A percentile compares a stretch with the other conserved stretches of the same genome.
phyloP scores from a whole-genome alignment of 2,329 filamentous ascomycete genomes.

The Pseudodiploospora longispora region DNA sequence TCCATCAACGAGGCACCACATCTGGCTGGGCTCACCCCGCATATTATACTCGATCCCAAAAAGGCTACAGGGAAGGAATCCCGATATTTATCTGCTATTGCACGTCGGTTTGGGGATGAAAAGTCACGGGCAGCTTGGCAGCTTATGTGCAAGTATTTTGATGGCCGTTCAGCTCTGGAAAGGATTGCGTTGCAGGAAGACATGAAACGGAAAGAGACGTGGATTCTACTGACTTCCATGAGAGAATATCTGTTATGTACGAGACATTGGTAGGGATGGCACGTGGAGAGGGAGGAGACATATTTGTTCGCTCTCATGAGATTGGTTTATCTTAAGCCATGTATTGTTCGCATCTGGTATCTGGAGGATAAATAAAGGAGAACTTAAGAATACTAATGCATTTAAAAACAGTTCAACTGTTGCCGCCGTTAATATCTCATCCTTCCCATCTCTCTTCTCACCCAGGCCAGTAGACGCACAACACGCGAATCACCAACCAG shows the following conservation, averaged over 20 bases:
- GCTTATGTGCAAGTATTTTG: conserved; percentile 74
- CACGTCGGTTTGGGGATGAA: conserved; percentile 43
- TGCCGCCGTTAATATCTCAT: no score
- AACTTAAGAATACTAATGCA: background rate
- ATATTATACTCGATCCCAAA: conserved; percentile 70
- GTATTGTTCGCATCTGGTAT: conserved; percentile 10
- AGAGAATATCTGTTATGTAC: conserved; percentile 60
- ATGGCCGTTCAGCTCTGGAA: conserved; percentile 78
- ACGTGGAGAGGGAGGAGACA: background rate
- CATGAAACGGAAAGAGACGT: conserved; percentile 76
- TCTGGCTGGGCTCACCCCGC: conserved; percentile 49
- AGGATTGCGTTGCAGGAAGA: conserved; percentile 79
- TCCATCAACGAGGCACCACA: conserved; percentile 50
- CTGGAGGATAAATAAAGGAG: conserved; percentile 2
- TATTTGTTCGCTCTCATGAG: background rate
- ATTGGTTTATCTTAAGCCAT: conserved; percentile 1
- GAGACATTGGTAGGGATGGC: conserved; percentile 53
- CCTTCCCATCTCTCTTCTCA: no score
- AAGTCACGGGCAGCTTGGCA: conserved; percentile 62
- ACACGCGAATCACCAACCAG: background rate
- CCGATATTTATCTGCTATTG: conserved; percentile 58
- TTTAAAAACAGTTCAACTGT: conserved; percentile 7
- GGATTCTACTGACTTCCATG: conserved; percentile 56
- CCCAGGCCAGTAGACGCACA: no score
- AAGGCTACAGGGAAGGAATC: conserved; percentile 72